Conservation (phyloP, 305 asterid genomes). For the Fraxinus ornus region DNA sequence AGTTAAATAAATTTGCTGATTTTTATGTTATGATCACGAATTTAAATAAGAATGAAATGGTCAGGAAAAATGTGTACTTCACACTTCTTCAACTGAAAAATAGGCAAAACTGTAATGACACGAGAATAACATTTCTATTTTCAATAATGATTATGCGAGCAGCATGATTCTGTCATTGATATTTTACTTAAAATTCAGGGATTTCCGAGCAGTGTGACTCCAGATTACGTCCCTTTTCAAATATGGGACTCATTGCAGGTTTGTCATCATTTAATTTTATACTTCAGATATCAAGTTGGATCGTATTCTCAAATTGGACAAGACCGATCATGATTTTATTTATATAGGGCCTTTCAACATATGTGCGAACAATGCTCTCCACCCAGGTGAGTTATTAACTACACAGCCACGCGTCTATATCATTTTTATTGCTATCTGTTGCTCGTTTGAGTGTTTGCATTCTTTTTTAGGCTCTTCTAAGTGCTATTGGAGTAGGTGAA, state of each 20-base stretch:
- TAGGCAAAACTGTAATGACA: not conserved
- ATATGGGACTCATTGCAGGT: slow-evolving; percentile 97
- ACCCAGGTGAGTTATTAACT: slow-evolving; percentile 59
- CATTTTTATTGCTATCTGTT: slow-evolving; percentile 11
- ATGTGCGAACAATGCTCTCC: slow-evolving; percentile 87
- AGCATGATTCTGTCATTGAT: not conserved
- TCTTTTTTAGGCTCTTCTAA: slow-evolving; percentile 73
- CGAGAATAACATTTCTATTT: not conserved
- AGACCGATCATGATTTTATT: not conserved
- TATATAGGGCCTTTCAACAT: slow-evolving; percentile 87
- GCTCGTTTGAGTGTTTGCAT: not conserved
- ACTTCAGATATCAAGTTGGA: slow-evolving; percentile 13
- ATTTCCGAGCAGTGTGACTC: slow-evolving; percentile 83
- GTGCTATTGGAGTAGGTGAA: slow-evolving; percentile 98
- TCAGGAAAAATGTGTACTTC: slow-evolving; percentile 14
- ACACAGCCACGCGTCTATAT: not conserved
- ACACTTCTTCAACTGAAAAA: slow-evolving; percentile 9
- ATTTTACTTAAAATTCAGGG: slow-evolving; percentile 54
- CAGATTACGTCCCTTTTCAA: slow-evolving; percentile 83
- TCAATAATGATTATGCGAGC: slow-evolving; percentile 6
- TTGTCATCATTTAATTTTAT: slow-evolving; percentile 1
- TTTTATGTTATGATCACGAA: not conserved
- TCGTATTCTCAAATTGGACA: slow-evolving; percentile 12
- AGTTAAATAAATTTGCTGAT: not conserved
- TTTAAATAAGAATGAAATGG: slow-evolving; percentile 7